A percentile compares a stretch with the other conserved stretches of the same genome.
Evolutionary conservation across 2,329 filamentous ascomycete genomes (phyloP).

Genomic region (Arthrocladium fulminans): DNA sequence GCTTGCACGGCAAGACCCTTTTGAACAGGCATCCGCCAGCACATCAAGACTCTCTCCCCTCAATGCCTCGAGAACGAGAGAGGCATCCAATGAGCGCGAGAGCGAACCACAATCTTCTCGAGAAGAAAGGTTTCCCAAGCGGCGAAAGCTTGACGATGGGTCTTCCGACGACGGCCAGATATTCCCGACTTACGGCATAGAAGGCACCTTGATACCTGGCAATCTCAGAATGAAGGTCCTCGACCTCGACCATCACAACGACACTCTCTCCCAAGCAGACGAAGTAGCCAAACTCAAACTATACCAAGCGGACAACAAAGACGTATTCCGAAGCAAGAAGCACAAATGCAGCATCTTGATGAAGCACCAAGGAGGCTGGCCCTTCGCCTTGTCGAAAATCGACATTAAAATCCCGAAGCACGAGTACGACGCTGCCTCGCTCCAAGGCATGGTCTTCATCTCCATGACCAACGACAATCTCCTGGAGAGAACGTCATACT

Average conservation of each 20-base stretch:
- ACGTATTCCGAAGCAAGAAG: conserved; percentile 85
- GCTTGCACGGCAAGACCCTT: conserved; percentile 2
- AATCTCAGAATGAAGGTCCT: conserved; percentile 56
- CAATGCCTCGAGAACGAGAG: not conserved
- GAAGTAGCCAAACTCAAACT: conserved; percentile 1
- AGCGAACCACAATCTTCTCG: not conserved
- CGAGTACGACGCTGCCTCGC: conserved; percentile 76
- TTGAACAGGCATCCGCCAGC: not conserved
- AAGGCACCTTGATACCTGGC: conserved; percentile 78
- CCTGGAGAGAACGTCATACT: conserved; percentile 61
- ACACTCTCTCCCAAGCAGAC: not conserved
- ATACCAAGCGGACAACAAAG: conserved; percentile 56
- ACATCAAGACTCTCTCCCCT: not conserved
- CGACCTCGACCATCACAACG: not conserved
- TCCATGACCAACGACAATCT: conserved; percentile 76
- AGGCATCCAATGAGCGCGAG: not conserved
- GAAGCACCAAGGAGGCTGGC: conserved; percentile 67
- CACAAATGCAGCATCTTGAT: conserved; percentile 80
- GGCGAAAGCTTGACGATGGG: conserved; percentile 62
- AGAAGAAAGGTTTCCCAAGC: conserved; percentile 45
- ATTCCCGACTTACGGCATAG: conserved; percentile 71
- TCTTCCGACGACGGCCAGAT: conserved; percentile 38
- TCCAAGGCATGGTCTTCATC: conserved; percentile 87
- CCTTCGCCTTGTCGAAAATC: conserved; percentile 76
- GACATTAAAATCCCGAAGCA: conserved; percentile 75